A percentile compares a stretch with the other conserved stretches of the same genome.
Evolutionary conservation across 768 basidiomycete genomes (phyloP).

Genomic region (Tulasnella sp.): DNA sequence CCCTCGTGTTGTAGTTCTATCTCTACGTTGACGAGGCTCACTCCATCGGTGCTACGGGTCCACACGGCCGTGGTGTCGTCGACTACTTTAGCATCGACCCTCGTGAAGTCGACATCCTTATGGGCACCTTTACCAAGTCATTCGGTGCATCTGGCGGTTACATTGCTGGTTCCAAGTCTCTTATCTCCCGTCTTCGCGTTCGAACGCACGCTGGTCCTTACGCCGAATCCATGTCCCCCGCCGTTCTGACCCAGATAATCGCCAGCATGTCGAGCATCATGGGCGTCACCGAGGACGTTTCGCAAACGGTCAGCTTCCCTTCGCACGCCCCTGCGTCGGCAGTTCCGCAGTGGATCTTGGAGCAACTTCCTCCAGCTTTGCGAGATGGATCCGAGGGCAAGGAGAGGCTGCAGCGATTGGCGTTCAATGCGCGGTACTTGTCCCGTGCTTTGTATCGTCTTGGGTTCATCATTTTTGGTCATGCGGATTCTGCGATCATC

Average conservation of each 20-base stretch:
- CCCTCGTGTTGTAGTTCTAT: constrained; percentile 64
- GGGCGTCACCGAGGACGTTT: constrained; percentile 43
- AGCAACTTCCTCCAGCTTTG: constrained; percentile 55
- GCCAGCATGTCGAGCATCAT: constrained; percentile 96
- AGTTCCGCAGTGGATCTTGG: constrained; percentile 64
- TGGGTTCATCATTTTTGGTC: constrained; percentile 95
- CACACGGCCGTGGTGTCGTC: constrained; percentile 86
- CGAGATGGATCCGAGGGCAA: constrained; percentile 79
- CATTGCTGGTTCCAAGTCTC: constrained; percentile 70
- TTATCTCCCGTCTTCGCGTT: constrained; percentile 76
- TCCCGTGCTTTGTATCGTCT: constrained; percentile 77
- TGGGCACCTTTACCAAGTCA: constrained; percentile 98
- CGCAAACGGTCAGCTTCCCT: constrained; percentile 37
- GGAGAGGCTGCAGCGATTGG: constrained; percentile 73
- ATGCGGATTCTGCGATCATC: constrained; percentile 85
- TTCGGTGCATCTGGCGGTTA: constrained; percentile 95
- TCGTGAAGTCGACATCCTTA: constrained; percentile 76
- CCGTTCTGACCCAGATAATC: constrained; percentile 83
- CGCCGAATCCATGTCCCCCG: constrained; percentile 83
- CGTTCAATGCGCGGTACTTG: constrained; percentile 94
- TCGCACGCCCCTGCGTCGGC: constrained; percentile 45
- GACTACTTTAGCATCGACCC: constrained; percentile 90
- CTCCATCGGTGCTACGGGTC: constrained; percentile 92
- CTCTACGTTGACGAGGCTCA: constrained; percentile 96
- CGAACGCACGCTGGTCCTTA: constrained; percentile 76